These are phyloP conservation scores for Aureobasidium sp. DNA, from an alignment of 2,329 filamentous ascomycete species.

Conservation along the genomic window DNA sequence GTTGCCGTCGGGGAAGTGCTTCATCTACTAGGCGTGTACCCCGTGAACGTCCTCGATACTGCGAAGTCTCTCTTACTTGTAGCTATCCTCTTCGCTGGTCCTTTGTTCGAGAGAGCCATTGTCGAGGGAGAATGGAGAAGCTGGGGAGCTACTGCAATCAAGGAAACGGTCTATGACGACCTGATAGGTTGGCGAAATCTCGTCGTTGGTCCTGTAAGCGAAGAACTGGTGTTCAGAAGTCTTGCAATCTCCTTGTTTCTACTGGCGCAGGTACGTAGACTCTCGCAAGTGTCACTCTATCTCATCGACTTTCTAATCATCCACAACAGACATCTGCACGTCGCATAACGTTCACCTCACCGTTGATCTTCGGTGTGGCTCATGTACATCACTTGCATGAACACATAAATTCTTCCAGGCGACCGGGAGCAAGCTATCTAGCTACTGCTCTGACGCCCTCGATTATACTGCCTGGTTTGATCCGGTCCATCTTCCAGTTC, in stretches of 20 bases:
- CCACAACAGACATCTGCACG: conserved; percentile 23
- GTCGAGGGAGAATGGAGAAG: conserved; percentile 61
- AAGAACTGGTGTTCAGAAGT: conserved; percentile 89
- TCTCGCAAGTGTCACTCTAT: not conserved
- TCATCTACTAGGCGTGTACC: conserved; percentile 74
- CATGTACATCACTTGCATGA: conserved; percentile 96
- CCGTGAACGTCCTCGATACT: conserved; percentile 58
- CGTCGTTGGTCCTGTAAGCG: conserved; percentile 76
- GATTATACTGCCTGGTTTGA: conserved; percentile 34
- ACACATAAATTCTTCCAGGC: conserved; percentile 72
- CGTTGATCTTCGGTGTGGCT: conserved; percentile 84
- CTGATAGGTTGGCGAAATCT: conserved; percentile 84
- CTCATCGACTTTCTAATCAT: not conserved
- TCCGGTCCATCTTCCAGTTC: conserved; percentile 75
- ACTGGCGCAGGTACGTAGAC: conserved; percentile 48
- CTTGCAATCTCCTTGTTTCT: conserved; percentile 77
- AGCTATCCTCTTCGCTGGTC: conserved; percentile 70
- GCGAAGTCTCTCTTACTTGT: conserved; percentile 61
- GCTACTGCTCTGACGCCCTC: conserved; percentile 28
- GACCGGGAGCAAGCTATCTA: conserved; percentile 40
- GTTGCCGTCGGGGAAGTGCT: conserved; percentile 47
- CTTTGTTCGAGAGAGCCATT: conserved; percentile 70
- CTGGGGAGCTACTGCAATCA: conserved; percentile 49
- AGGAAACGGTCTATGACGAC: conserved; percentile 56
- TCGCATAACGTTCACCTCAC: conserved; percentile 68